phyloP scores from a whole-genome alignment of 345 rosid genomes.

The Noccaea caerulescens region DNA sequence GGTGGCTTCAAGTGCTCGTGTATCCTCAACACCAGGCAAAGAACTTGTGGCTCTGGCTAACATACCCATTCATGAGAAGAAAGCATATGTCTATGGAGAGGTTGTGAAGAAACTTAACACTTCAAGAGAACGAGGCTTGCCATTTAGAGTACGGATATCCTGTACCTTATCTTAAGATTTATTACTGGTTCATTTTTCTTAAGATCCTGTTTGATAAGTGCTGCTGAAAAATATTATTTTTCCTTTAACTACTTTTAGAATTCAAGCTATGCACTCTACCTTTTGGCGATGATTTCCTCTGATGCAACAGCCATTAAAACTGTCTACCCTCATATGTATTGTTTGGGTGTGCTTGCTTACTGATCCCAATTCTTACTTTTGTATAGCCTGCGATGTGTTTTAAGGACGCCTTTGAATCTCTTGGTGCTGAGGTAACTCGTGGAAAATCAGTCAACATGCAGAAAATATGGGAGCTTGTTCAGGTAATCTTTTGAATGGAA shows the following conservation, averaged over 20 bases:
- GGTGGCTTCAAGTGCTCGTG: conserved; percentile 62
- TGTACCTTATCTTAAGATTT: conserved; percentile 13
- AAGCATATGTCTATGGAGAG: conserved; percentile 77
- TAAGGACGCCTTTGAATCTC: conserved; percentile 76
- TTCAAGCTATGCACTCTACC: conserved; percentile 17
- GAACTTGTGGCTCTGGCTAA: conserved; percentile 67
- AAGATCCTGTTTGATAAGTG: conserved; percentile 17
- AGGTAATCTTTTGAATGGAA: conserved; percentile 51
- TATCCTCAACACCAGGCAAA: conserved; percentile 59
- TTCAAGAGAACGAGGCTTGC: conserved; percentile 78
- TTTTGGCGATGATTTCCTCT: conserved; percentile 11
- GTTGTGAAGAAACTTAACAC: conserved; percentile 79
- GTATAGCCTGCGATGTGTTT: conserved; percentile 81
- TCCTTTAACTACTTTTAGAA: conserved; percentile 1
- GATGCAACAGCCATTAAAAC: conserved; percentile 9
- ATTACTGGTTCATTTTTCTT: conserved; percentile 27
- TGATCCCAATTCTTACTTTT: conserved; percentile 31
- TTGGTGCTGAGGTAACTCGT: conserved; percentile 70
- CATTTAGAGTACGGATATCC: conserved; percentile 65
- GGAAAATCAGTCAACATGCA: conserved; percentile 93
- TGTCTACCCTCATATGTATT: conserved; percentile 13
- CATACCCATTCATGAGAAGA: conserved; percentile 73
- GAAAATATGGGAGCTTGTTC: conserved; percentile 98
- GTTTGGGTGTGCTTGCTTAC: conserved; percentile 23
- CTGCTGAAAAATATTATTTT: conserved; percentile 17